Base-by-base conservation (phyloP, 352 stramenopile species). In the Phytophthora agathidicida region DNA sequence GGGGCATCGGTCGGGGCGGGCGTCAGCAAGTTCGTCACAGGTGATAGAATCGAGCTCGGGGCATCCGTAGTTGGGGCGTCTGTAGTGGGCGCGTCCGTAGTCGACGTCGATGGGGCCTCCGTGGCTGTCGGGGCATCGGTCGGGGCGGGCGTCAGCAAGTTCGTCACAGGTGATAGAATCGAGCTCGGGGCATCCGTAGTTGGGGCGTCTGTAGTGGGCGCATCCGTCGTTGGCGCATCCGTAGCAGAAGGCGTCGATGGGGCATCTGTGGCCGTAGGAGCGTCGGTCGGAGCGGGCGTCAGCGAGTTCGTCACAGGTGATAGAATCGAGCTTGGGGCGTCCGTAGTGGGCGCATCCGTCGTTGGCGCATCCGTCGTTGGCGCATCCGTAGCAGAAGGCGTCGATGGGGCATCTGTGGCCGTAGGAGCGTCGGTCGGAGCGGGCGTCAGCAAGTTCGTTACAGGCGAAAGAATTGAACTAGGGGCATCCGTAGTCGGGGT, bases 361-460 rank as follows among this genome's bases (percentile, higher is more conserved):
- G 37, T 17, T n/a, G 23, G 23, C 1, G 33, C 24, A 16, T 35
- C 24, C 9, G 57, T 69, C 27, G 27, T n/a, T 5, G 58, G 39
- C 0, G 49, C 26, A 19, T 63, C 44, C 20, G 59, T 68, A 0
- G 24, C 17, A 1, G 39, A 35, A 27, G 33, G 7, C 14, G 33
- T 28, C 6, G 51, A 22, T 2, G 42, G 42, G 20, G 53, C 22
- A 10, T 39, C 38, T 3, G 43, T 49, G 3, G 44, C 37, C 6
- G 55, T 16, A 1, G 42, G 32, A 5, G 36, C 39, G 5, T 20
- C 32, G 6, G 23, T 46, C 23, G 39, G 60, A 11, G 61, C 33
- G 0, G 43, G 28, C 8, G 56, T 65, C 31, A 65, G 2, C 32
- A 59, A n/a, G 20, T 65, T 39, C 17, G 56, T 65, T 13, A 60